phyloP scores from a whole-genome alignment of 768 basidiomycete species.

The Rhizopogon salebrosus region DNA sequence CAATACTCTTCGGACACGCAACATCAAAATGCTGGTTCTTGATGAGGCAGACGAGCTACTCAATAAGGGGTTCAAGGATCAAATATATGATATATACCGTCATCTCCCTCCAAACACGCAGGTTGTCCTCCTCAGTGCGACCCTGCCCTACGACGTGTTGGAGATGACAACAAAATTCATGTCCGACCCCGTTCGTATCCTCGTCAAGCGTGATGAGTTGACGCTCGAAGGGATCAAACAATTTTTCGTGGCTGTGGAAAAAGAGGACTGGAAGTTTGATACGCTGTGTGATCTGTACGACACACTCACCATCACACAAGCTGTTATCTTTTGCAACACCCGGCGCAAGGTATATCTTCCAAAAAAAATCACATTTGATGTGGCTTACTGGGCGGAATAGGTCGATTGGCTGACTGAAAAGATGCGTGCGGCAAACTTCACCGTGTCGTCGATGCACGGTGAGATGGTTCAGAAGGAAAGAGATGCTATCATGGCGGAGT shows the following conservation, averaged over 20 bases:
- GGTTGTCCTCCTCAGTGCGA: conserved; percentile 94
- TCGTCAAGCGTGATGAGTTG: conserved; percentile 99
- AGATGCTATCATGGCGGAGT: conserved; percentile 95
- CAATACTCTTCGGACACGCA: conserved; percentile 86
- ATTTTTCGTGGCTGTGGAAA: conserved; percentile 97
- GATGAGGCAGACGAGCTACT: conserved; percentile 96
- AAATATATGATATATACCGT: conserved; percentile 98
- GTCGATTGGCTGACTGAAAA: conserved; percentile 99
- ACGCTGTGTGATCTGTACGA: conserved; percentile 97
- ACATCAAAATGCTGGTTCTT: conserved; percentile 96
- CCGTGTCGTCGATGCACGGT: conserved; percentile 93
- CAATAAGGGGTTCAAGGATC: conserved; percentile 98
- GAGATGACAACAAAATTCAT: conserved; percentile 99
- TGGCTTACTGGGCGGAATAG: conserved; percentile 33
- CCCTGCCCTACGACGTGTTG: conserved; percentile 92
- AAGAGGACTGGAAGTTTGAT: conserved; percentile 99
- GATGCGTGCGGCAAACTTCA: conserved; percentile 98
- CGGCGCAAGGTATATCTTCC: conserved; percentile 72
- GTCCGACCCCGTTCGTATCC: conserved; percentile 96
- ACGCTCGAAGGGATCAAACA: conserved; percentile 95
- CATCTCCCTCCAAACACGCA: conserved; percentile 96
- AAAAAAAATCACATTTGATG: neutral
- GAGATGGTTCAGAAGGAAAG: conserved; percentile 96
- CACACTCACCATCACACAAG: conserved; percentile 97
- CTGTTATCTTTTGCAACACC: conserved; percentile 99